Base-by-base conservation (phyloP, 1,284 basidiomycete genomes). In the Amylostereum areolatum region DNA sequence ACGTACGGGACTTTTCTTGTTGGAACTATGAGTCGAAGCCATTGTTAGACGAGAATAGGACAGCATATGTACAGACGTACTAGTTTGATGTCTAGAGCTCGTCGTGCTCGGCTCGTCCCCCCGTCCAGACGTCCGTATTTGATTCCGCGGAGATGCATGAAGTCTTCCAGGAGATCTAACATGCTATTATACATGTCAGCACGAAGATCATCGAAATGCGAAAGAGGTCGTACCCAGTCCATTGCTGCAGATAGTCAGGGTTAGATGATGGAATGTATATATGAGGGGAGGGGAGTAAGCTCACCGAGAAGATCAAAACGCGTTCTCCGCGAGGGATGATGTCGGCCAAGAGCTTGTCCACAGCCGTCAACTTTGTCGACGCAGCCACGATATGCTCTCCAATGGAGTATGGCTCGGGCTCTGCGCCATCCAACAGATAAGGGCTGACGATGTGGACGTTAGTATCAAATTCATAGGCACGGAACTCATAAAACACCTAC, bases 101-200 rank as follows among this genome's bases (percentile, higher is more conserved):
- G 75, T 24, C 80, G 68, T 6, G 80, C 71, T 5, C 81, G 72
- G 5, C 61, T 57, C 4, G 76, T 78, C 0, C 55, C 78, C 7
- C 85, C 91, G 60, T 94, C 92, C 10, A 94, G 73, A 2, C 90
- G 78, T 52, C 89, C 87, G 62, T 84, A 87, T 24, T 81, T 73
- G 60, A 91, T 91, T 7, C 70, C 70, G 5, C 92, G 77, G 18
- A 90, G 69, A 3, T 71, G 71, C 77, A 92, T 81, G 66, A 89
- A 91, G 61, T 94, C 91, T 51, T 90, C 89, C 31, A 94, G 70
- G 51, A 91, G 75, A 61, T 94, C 89, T 12, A 94, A 75, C 77
- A 94, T 85, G 45, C 89, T 83, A 46, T 4, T 71, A 18, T 68
- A 71, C 75, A 29, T 2, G 8, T 28, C 9, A 18, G 18, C 18